A percentile compares a stretch with the other conserved stretches of the same genome.
Evolutionary conservation across 805 yeast species (phyloP).

Genomic region (Cyberlindnera mycetangii): DNA sequence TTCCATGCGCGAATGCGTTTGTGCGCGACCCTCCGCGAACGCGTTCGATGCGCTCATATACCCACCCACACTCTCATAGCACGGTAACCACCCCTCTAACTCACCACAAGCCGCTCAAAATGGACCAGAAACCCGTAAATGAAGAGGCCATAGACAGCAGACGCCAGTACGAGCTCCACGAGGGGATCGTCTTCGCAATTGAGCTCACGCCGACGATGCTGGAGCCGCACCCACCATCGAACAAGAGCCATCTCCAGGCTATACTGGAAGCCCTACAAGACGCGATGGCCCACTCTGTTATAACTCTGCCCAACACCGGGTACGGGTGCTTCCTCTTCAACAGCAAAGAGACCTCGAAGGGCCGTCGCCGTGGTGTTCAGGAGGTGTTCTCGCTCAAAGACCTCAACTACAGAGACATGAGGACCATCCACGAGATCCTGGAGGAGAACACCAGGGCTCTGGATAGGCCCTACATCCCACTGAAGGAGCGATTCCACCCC

Average conservation of each 20-base stretch:
- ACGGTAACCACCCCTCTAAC: too few relatives aligned
- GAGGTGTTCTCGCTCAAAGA: slow-evolving; percentile 51
- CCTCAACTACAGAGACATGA: slow-evolving; percentile 56
- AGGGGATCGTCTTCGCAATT: slow-evolving; percentile 61
- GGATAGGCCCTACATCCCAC: slow-evolving; percentile 24
- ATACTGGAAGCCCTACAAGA: slow-evolving; percentile 56
- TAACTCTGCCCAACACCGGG: slow-evolving; percentile 65
- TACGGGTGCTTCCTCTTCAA: slow-evolving; percentile 69
- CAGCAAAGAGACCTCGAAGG: slow-evolving; percentile 36
- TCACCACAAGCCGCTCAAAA: too few relatives aligned
- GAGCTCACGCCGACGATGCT: slow-evolving; percentile 52
- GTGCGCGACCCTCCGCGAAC: background rate
- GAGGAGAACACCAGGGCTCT: slow-evolving; percentile 36
- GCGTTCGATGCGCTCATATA: background rate
- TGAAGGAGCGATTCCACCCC: slow-evolving; percentile 28
- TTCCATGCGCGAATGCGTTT: too few relatives aligned
- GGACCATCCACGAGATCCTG: slow-evolving; percentile 47
- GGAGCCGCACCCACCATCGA: slow-evolving; percentile 33
- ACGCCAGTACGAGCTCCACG: slow-evolving; percentile 44
- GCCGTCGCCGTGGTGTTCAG: slow-evolving; percentile 42
- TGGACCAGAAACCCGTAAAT: background rate
- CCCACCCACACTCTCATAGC: too few relatives aligned
- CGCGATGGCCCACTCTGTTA: slow-evolving; percentile 63
- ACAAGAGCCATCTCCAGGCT: slow-evolving; percentile 43
- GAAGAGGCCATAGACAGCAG: slow-evolving; percentile 2